Percentiles rank a stretch among this genome's conserved stretches.
phyloP scores from a whole-genome alignment of 2,329 filamentous ascomycete genomes.

The Colletotrichum spaethianum region DNA sequence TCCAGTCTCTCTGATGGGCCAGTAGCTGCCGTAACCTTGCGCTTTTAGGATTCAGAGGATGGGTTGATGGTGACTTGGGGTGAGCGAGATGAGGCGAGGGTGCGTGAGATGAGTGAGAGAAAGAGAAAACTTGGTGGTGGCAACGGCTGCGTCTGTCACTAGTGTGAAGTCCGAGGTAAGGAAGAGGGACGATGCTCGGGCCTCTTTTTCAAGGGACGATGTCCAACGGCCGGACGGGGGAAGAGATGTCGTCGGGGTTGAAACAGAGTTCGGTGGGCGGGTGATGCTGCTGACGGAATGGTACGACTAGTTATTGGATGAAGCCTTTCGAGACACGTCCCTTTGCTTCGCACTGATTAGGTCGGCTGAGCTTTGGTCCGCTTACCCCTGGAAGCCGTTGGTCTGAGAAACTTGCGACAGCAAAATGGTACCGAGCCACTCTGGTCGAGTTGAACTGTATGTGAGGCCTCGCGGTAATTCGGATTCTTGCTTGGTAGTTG shows the following conservation, averaged over 20 bases:
- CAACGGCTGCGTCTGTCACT: neutral
- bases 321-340: slow-evolving; percentile 29
- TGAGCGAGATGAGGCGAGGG: slow-evolving; percentile 5
- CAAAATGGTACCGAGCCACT: slow-evolving; percentile 1
- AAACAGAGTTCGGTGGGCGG: slow-evolving; percentile 38
- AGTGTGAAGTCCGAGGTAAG: slow-evolving; percentile 21
- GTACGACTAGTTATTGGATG: slow-evolving; percentile 33
- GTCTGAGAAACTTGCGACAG: neutral
- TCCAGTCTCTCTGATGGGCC: neutral
- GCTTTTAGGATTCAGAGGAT: neutral
- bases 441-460: neutral
- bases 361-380: slow-evolving; percentile 2
- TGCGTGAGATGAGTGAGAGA: slow-evolving; percentile 2
- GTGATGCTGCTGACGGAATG: slow-evolving; percentile 39
- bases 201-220: slow-evolving; percentile 33
- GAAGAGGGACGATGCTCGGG: slow-evolving; percentile 26
- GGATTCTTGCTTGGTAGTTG: slow-evolving; percentile 2
- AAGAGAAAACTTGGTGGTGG: slow-evolving; percentile 8
- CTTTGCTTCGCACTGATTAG: slow-evolving; percentile 23
- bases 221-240: slow-evolving; percentile 38
- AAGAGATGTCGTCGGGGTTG: slow-evolving; percentile 33
- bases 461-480: neutral
- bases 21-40: neutral
- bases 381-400: slow-evolving; percentile 12
- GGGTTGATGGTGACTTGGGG: neutral